phyloP scores from a whole-genome alignment of 1,284 basidiomycete genomes.

The Microbotryum scabiosae region DNA sequence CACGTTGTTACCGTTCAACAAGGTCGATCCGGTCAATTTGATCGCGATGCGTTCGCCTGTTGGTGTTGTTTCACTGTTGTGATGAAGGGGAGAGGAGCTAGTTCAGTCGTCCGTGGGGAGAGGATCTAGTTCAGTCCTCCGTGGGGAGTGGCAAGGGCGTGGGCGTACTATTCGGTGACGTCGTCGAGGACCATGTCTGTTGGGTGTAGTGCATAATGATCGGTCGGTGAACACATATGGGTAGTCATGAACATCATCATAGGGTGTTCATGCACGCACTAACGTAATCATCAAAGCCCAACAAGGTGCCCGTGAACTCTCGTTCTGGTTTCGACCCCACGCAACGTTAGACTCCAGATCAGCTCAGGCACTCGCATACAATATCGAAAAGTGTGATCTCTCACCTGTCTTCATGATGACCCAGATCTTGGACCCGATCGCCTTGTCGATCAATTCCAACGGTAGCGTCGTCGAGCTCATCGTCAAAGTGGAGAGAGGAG shows the following conservation, averaged over 20 bases:
- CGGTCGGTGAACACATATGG: no score
- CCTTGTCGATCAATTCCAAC: conserved; percentile 76
- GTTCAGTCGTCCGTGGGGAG: no score
- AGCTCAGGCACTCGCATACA: no score
- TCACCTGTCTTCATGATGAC: conserved; percentile 78
- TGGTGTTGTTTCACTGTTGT: conserved; percentile 72
- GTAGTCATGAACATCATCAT: no score
- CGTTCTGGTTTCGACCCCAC: conserved; percentile 48
- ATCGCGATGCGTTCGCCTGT: conserved; percentile 68
- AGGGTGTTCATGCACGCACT: conserved; percentile 74
- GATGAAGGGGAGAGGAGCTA: conserved; percentile 1
- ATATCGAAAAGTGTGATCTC: background rate
- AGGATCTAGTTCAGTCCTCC: no score
- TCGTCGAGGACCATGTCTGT: conserved; percentile 98
- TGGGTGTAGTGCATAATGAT: background rate
- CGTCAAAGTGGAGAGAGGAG: background rate
- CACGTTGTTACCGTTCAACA: conserved; percentile 96
- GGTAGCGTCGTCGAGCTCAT: conserved; percentile 64
- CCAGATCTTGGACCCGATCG: conserved; percentile 88
- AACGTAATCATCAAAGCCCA: conserved; percentile 98
- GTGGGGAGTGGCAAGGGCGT: no score
- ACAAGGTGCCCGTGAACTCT: conserved; percentile 89
- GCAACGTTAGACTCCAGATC: background rate
- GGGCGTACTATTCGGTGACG: conserved; percentile 79
- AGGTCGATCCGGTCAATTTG: conserved; percentile 69